These are phyloP conservation scores for Colletotrichum musae DNA, from an alignment of 2,329 filamentous ascomycete genomes.

Conservation along the genomic window DNA sequence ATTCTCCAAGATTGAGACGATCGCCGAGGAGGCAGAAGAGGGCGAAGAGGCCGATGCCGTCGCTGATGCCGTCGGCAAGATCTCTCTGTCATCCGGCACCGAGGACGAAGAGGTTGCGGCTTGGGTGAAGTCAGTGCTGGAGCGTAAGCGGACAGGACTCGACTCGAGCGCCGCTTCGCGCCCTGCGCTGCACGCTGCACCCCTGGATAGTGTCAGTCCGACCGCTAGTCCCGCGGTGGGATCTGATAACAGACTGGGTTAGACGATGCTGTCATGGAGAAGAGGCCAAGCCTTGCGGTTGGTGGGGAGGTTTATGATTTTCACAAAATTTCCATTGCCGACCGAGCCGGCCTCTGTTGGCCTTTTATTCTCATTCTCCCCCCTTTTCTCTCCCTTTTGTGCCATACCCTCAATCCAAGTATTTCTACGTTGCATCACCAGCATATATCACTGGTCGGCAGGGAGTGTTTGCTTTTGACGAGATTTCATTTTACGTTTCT, in stretches of 20 bases:
- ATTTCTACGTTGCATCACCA: conserved; percentile 40
- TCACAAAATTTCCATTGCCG: conserved; percentile 24
- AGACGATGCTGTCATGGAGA: neutral
- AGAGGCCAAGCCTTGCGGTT: conserved; percentile 39
- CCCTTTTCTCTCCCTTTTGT: conserved; percentile 35
- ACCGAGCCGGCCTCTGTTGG: conserved; percentile 41
- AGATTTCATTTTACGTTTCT: neutral
- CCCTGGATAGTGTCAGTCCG: conserved; percentile 80
- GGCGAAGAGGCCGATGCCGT: conserved; percentile 63
- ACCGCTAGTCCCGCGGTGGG: conserved; percentile 54
- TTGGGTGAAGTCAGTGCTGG: conserved; percentile 84
- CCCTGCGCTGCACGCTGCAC: conserved; percentile 90
- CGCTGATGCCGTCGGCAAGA: conserved; percentile 60
- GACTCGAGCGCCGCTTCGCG: conserved; percentile 67
- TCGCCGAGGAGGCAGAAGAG: conserved; percentile 79
- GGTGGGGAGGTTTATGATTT: conserved; percentile 24
- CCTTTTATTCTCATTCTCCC: conserved; percentile 12
- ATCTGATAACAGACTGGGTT: conserved; percentile 7
- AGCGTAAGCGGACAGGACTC: conserved; percentile 73
- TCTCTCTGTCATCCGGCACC: conserved; percentile 57
- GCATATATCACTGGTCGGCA: conserved; percentile 33
- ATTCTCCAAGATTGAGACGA: conserved; percentile 82
- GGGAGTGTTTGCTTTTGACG: conserved; percentile 17
- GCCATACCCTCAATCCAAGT: conserved; percentile 40
- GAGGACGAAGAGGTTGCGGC: conserved; percentile 87